Evolutionary conservation across 371 early-diverging fungal species (phyloP), one percentile per base, ranked within the genome.

Genomic region (Coemansia sp.): DNA sequence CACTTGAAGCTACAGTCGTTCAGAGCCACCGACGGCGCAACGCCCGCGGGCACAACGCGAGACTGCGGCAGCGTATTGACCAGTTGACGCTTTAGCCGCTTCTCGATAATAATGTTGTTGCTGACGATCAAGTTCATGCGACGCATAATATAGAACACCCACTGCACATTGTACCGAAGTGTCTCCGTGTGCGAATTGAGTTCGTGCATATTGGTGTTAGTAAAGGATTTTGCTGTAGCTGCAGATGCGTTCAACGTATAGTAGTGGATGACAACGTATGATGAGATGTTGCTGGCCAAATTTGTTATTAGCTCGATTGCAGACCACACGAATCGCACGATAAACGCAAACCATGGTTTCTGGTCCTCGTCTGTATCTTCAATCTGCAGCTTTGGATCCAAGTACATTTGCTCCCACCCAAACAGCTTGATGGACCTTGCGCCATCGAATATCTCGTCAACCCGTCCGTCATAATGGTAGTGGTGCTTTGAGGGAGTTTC

Each of bases 371-470:
- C 57, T 88, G 36, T 89, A 60, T 12, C 85, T 87, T 56, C 39
- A 28, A 49, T 21, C 51, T 61, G 68, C 12, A 70, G 46, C 28
- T 48, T 40, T 1, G 65, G 71, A 23, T 61, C 65, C 56, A 80
- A 77, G 53, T 87, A 88, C 69, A 86, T 83, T 51, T 83, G 75
- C 71, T 90, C 90, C 90, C 90, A 90, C 17, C 87, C 88, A 83
- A 89, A 89, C 69, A 90, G 86, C 67, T 90, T 90, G 58, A 90
- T 85, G n/a, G 89, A 84, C 56, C 88, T 87, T 54, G 89, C 88
- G 13, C 86, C 88, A 23, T 70, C 67, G 40, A 87, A 66, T 49
- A 89, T 75, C 39, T 87, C 88, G 36, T 80, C 29, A 15, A 61
- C 44, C 9, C 52, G 53, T 28, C 17, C 21, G n/a, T 70, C 60